A percentile compares a stretch with the other conserved stretches of the same genome.
phyloP scores from a whole-genome alignment of 495 filamentous ascomycete species.

The Trichocladium uniseriatum region DNA sequence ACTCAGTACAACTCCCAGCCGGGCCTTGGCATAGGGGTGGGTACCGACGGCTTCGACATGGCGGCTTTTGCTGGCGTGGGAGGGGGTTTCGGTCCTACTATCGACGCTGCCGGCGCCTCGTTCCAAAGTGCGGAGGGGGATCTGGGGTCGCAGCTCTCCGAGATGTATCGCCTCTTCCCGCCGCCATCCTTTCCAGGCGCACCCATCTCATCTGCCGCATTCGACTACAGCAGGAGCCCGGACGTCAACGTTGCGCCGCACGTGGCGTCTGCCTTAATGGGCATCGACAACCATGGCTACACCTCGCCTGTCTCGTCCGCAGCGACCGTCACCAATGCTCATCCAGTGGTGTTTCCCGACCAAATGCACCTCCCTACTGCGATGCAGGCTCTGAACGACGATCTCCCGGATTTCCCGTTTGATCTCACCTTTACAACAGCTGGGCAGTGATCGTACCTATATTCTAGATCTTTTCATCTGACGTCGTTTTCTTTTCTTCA shows the following conservation, averaged over 20 bases:
- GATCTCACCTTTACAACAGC: slow-evolving; percentile 20
- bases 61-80: background rate
- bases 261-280: slow-evolving; percentile 20
- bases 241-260: slow-evolving; percentile 10
- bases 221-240: slow-evolving; percentile 20
- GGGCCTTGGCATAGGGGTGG: slow-evolving; percentile 20
- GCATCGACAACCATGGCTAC: slow-evolving; percentile 26
- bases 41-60: slow-evolving; percentile 12
- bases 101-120: no score
- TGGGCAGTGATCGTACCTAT: background rate
- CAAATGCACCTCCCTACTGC: slow-evolving; percentile 7
- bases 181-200: slow-evolving; percentile 19
- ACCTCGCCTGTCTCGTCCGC: slow-evolving; percentile 33
- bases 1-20: slow-evolving; percentile 8
- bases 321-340: slow-evolving; percentile 31
- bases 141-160: slow-evolving; percentile 8
- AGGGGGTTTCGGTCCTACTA: background rate
- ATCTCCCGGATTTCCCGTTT: slow-evolving; percentile 23
- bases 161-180: slow-evolving; percentile 16
- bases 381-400: slow-evolving; percentile 9
- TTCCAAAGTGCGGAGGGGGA: slow-evolving; percentile 1
- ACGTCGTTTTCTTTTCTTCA: no score
- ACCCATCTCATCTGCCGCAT: slow-evolving; percentile 35
- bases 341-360: slow-evolving; percentile 9
- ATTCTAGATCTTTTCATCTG: background rate